A percentile compares a stretch with the other conserved stretches of the same genome.
Evolutionary conservation across 2,329 filamentous ascomycete genomes (phyloP).

Genomic region (Ceratocystis ficicola): DNA sequence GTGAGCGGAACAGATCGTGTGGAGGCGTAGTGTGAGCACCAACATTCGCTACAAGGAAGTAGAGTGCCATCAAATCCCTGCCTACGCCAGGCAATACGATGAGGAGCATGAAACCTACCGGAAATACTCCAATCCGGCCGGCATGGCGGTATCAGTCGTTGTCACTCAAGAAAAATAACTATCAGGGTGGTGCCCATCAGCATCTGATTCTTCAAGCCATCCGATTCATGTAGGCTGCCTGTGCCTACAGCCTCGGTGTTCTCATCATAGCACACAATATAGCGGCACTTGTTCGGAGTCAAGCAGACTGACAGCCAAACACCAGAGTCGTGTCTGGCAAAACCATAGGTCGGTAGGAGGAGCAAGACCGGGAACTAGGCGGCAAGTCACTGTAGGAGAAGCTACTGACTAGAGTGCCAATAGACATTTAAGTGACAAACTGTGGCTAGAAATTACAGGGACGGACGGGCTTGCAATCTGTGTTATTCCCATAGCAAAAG

Average conservation of each 20-base stretch:
- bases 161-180: constrained; percentile 26
- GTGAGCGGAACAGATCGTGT: not conserved
- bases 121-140: constrained; percentile 43
- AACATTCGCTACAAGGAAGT: too few relatives aligned
- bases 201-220: constrained; percentile 33
- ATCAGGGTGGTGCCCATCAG: constrained; percentile 36
- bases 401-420: not conserved
- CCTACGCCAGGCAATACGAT: not conserved
- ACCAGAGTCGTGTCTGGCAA: not conserved
- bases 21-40: too few relatives aligned
- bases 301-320: too few relatives aligned
- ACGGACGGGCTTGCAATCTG: too few relatives aligned
- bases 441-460: not conserved
- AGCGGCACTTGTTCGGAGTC: constrained; percentile 32
- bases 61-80: not conserved
- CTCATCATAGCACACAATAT: constrained; percentile 49
- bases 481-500: not conserved
- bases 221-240: constrained; percentile 37
- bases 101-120: constrained; percentile 28
- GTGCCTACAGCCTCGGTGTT: constrained; percentile 37
- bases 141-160: too few relatives aligned
- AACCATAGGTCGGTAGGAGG: not conserved
- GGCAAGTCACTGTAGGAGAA: constrained; percentile 5
- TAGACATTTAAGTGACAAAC: not conserved
- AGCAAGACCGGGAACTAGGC: not conserved